Evolutionary conservation across 2,329 filamentous ascomycete species (phyloP).

Genomic region (Pseudopithomyces maydicus): DNA sequence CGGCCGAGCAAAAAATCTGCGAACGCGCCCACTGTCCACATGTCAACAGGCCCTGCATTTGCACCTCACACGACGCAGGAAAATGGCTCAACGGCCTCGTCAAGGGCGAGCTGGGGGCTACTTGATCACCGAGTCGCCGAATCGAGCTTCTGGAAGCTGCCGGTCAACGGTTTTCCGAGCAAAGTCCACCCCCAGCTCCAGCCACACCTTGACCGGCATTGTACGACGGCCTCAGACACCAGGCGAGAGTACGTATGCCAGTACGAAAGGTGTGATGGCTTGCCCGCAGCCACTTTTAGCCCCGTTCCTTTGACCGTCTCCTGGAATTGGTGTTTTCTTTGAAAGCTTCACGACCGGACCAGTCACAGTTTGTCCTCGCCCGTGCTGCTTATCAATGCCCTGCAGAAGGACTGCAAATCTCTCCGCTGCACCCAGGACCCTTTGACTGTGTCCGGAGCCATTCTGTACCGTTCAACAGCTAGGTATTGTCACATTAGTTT

Average conservation of each 20-base stretch:
- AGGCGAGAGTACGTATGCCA: neutral
- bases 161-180: neutral
- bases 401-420: conserved; percentile 10
- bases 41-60: conserved; percentile 19
- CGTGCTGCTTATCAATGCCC: conserved; percentile 28
- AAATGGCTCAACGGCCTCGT: conserved; percentile 26
- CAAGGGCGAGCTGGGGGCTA: conserved; percentile 7
- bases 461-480: neutral
- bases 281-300: neutral
- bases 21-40: conserved; percentile 9
- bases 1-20: conserved; percentile 28
- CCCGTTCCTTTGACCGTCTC: neutral
- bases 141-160: conserved; percentile 10
- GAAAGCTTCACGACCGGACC: conserved; percentile 10
- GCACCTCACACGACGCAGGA: conserved; percentile 12
- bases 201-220: conserved; percentile 3
- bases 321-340: conserved; percentile 14
- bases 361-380: conserved; percentile 17
- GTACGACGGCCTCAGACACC: conserved; percentile 1
- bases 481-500: too few species aligned
- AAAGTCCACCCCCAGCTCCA: neutral
- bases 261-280: neutral
- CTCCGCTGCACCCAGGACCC: neutral
- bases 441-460: neutral
- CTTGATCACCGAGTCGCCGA: conserved; percentile 10